A percentile compares a stretch with the other conserved stretches of the same genome.
Conservation (phyloP, 1,284 basidiomycete genomes). For the Blastosporella zonata region DNA sequence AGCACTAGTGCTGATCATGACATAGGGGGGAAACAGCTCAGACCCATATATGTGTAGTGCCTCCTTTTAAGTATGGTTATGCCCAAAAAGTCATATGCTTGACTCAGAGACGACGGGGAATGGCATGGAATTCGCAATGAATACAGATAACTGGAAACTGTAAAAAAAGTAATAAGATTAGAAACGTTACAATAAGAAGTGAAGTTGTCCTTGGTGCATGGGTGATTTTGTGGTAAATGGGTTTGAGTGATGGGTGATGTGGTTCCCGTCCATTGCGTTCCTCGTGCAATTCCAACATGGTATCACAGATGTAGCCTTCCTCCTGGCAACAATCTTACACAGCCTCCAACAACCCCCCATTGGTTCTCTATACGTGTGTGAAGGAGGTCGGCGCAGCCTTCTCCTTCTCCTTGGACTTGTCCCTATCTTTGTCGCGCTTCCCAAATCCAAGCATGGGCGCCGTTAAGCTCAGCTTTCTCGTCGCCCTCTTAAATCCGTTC, state of each 20-base stretch:
- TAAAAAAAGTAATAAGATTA: constrained; percentile 2
- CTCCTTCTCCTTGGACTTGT: constrained; percentile 19
- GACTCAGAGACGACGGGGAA: too few species aligned
- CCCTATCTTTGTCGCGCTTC: constrained; percentile 38
- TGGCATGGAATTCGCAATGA: too few species aligned
- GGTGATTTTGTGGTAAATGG: constrained; percentile 1
- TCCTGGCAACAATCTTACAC: not conserved
- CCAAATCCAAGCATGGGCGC: constrained; percentile 62
- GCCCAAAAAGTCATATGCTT: too few species aligned
- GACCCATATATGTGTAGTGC: too few species aligned
- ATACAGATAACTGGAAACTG: not conserved
- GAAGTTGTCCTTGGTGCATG: not conserved
- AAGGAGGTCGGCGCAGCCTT: constrained; percentile 19
- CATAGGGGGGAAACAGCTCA: too few species aligned
- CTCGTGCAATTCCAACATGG: not conserved
- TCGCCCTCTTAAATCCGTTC: constrained; percentile 40
- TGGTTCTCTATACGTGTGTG: constrained; percentile 6
- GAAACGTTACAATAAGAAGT: not conserved
- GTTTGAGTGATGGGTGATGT: not conserved
- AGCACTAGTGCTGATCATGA: too few species aligned
- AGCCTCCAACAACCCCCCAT: not conserved
- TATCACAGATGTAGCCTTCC: not conserved
- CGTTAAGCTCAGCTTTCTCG: constrained; percentile 67
- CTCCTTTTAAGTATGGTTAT: too few species aligned
- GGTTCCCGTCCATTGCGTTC: constrained; percentile 1